Conservation (phyloP, 176 grass and related monocot genomes). For the Ensete ventricosum region DNA sequence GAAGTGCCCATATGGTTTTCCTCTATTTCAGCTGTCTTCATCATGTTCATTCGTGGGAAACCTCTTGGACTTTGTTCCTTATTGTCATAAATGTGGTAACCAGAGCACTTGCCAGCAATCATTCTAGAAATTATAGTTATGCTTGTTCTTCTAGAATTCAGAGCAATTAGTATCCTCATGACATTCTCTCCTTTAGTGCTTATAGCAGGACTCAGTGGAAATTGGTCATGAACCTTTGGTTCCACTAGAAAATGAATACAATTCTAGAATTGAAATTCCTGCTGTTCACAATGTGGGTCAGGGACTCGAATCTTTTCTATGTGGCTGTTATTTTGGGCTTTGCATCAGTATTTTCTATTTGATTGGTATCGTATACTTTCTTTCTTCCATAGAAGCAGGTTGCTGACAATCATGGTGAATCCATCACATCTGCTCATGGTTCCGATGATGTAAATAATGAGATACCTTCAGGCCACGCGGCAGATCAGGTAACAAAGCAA, state of each 20-base stretch:
- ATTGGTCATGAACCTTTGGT: not conserved
- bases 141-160: not conserved
- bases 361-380: not conserved
- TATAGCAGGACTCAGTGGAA: not conserved
- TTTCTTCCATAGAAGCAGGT: conserved; percentile 24
- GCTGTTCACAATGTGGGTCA: not conserved
- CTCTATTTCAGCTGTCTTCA: not conserved
- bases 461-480: conserved; percentile 18
- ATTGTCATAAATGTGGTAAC: not conserved
- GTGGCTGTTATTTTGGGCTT: not conserved
- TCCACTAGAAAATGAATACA: conserved; percentile 18
- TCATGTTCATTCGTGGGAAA: not conserved
- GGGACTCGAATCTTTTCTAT: not conserved
- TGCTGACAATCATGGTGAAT: conserved; percentile 34
- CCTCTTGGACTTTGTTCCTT: not conserved
- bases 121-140: not conserved
- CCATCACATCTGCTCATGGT: conserved; percentile 25
- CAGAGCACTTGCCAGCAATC: not conserved
- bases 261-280: conserved; percentile 19
- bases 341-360: not conserved
- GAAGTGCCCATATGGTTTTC: not conserved
- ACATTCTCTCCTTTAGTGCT: not conserved
- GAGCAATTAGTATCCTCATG: not conserved
- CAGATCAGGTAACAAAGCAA: conserved; percentile 26
- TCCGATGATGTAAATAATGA: conserved; percentile 24